Base-by-base conservation (phyloP, 2,329 filamentous ascomycete species). In the Aureobasidium uvarum region DNA sequence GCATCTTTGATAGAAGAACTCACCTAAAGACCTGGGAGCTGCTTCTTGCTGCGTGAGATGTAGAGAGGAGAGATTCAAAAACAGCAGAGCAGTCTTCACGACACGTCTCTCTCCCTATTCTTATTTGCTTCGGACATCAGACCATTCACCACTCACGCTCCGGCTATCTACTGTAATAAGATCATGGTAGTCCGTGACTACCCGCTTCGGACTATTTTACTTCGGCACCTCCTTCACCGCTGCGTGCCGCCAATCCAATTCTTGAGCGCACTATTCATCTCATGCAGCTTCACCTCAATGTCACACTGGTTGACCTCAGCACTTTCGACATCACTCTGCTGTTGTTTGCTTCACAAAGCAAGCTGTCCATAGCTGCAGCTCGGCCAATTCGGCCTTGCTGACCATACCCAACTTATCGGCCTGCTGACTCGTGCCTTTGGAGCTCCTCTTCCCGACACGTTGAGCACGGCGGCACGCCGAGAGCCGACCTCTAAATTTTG, bases 121-220 rank as follows among this genome's bases (percentile, higher is more conserved):
- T 56, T 23, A n/a, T 60, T 38, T 28, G 20, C 10, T 60, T 60
- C 56, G 56, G 56, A 38, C n/a, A 60, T 48, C 56, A 59, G 55
- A 60, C 56, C 56, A 60, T 48, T n/a, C 20, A 28, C 39, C 25
- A 55, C 52, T 13, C 10, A 36, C 33, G 10, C 36, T 13, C 54
- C 54, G 39, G 38, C 33, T 58, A 33, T 43, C 54, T 13, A n/a
- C n/a, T n/a, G n/a, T n/a, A 45, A 36, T 36, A 13, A 36, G 33
- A 36, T 10, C 33, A 36, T 36, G 3, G 16, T 11, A n/a, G 41
- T 43, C 41, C 41, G 28, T 51, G 16, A 31, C 46, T n/a, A 51
- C 25, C 46, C 46, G 46, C 46, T 8, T 25, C 55, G 38, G 33
- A 36, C 33, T 36, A 58, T 58, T 36, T 60, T 28, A 23, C 23